Conservation (phyloP, 257 asterid genomes). For the Solanum habrochaites region DNA sequence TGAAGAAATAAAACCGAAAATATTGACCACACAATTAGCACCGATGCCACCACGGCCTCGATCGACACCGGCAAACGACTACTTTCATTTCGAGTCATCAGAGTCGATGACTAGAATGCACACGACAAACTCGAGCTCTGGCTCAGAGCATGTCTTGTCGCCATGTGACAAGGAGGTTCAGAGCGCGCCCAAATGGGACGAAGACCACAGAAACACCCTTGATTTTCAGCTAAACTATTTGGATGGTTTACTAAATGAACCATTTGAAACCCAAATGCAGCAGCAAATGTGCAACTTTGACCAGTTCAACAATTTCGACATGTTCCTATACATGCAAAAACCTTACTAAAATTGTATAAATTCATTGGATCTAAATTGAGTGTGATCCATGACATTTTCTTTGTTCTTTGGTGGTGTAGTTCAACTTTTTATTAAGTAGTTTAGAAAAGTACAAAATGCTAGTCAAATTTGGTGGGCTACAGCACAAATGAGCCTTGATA, state of each 20-base stretch:
- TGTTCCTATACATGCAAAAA: constrained; percentile 38
- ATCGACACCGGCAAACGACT: constrained; percentile 1
- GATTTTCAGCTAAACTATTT: constrained; percentile 34
- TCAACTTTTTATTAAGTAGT: neutral
- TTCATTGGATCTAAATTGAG: neutral
- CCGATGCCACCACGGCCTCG: constrained; percentile 8
- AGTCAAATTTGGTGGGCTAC: neutral
- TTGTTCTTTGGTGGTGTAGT: neutral
- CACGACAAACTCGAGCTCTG: constrained; percentile 39
- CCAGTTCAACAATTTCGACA: constrained; percentile 33
- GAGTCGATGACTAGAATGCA: constrained; percentile 31
- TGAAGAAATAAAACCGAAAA: constrained; percentile 34
- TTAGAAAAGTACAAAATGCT: neutral
- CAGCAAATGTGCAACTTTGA: constrained; percentile 29
- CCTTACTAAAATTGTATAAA: constrained; percentile 17
- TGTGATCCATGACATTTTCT: neutral
- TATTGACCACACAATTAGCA: neutral
- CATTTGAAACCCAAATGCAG: constrained; percentile 30
- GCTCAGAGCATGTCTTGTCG: constrained; percentile 32
- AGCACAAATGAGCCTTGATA: neutral
- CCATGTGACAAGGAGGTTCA: constrained; percentile 41
- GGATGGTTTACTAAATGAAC: constrained; percentile 43
- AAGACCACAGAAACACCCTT: constrained; percentile 12
- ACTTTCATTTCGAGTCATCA: constrained; percentile 19
- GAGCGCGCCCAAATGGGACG: constrained; percentile 36